A percentile compares a stretch with the other conserved stretches of the same genome.
Evolutionary conservation across 2,329 filamentous ascomycete species (phyloP).

Genomic region (Lasiodiplodia sp.): DNA sequence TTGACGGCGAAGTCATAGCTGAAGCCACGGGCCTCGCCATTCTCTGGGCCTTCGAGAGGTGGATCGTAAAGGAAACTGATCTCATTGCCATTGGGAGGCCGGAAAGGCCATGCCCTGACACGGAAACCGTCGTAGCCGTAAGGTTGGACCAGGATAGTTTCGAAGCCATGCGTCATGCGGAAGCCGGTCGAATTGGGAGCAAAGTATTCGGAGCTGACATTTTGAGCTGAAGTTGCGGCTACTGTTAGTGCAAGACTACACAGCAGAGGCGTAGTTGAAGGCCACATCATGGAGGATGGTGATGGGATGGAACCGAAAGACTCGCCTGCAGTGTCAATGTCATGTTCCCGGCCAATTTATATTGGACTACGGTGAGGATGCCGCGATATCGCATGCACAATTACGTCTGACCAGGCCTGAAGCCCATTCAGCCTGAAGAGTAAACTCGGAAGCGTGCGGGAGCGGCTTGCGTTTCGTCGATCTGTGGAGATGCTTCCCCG

Average conservation of each 20-base stretch:
- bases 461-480: constrained; percentile 19
- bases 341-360: constrained; percentile 9
- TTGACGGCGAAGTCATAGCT: constrained; percentile 43
- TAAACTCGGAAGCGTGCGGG: constrained; percentile 22
- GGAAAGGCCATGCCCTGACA: constrained; percentile 49
- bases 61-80: constrained; percentile 50
- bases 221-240: constrained; percentile 2
- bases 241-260: neutral
- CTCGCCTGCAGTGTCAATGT: constrained; percentile 7
- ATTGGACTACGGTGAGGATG: neutral
- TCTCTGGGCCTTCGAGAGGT: constrained; percentile 48
- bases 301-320: neutral
- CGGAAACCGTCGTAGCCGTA: constrained; percentile 51
- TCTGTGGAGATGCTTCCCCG: constrained; percentile 28
- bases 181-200: constrained; percentile 40
- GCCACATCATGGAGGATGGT: constrained; percentile 4
- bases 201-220: constrained; percentile 30
- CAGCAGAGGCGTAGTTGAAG: neutral
- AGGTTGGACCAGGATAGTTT: constrained; percentile 49
- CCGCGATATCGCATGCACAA: neutral
- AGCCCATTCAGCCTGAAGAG: constrained; percentile 14
- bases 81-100: constrained; percentile 46
- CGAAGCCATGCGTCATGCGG: constrained; percentile 49
- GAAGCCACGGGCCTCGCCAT: constrained; percentile 43
- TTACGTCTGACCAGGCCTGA: neutral